A percentile compares a stretch with the other conserved stretches of the same genome.
phyloP scores from a whole-genome alignment of 345 rosid species.

The Moringa oleifera region DNA sequence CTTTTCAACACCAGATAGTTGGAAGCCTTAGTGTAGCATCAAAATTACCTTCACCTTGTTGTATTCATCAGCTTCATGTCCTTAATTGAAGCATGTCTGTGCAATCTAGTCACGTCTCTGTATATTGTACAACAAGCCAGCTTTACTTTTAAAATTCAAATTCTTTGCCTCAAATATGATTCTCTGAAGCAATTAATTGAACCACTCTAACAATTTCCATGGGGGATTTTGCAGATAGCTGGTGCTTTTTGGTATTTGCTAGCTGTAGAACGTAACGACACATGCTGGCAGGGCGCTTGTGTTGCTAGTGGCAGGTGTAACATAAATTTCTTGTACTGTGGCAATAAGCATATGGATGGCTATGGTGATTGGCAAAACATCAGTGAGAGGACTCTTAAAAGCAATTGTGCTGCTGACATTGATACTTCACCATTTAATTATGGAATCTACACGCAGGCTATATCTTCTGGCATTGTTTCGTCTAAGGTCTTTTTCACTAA shows the following conservation, averaged over 20 bases:
- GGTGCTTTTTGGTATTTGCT: slow-evolving; percentile 87
- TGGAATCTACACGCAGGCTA: slow-evolving; percentile 73
- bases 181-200: background rate
- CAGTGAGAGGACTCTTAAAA: slow-evolving; percentile 32
- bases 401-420: slow-evolving; percentile 31
- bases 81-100: background rate
- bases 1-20: too few relatives aligned
- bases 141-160: background rate
- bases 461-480: slow-evolving; percentile 47
- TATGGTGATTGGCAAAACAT: slow-evolving; percentile 49
- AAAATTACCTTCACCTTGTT: background rate
- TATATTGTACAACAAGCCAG: background rate
- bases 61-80: background rate
- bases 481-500: slow-evolving; percentile 48
- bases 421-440: slow-evolving; percentile 41
- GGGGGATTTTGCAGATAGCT: slow-evolving; percentile 42
- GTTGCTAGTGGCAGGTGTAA: slow-evolving; percentile 32
- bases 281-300: slow-evolving; percentile 73
- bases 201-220: background rate
- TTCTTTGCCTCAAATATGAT: background rate
- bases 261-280: slow-evolving; percentile 67
- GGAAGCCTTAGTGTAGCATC: background rate
- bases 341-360: slow-evolving; percentile 38
- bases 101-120: too few relatives aligned
- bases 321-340: slow-evolving; percentile 58